Evolutionary conservation across 805 yeast species (phyloP), one percentile per base, ranked within the genome.

Genomic region (Saccharomycopsis fodiens): DNA sequence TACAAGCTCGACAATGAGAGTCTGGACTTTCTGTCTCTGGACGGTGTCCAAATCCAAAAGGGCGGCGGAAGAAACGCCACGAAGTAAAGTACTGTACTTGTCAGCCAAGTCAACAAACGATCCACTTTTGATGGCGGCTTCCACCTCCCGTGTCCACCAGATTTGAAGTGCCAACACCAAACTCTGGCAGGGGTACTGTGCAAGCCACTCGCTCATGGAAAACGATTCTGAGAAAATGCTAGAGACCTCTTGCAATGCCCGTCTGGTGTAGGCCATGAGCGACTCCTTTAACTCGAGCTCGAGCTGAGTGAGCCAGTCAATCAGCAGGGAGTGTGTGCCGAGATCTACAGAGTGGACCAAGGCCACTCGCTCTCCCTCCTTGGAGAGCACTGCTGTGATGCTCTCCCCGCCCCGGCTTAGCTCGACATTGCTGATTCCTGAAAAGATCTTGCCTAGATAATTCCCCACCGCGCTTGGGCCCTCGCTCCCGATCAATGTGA

Each of bases 401-500:
- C 54, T 46, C 3, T 83, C 70, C 0, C 54, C 30, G 0, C 61
- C 63, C 1, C 52, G 54, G 16, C 71, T 70, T 32, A 56, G 60
- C 0, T 60, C 54, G 2, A 85, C 52, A 2, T 65, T 56, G 0
- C 70, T 53, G 2, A 87, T 65, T 1, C 91, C 94, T 3, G 77
- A 60, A 58, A 84, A 88, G 80, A 88, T 73, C 55, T 84, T 85
- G 39, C 68, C 67, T 41, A 88, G 62, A 55, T 82, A 88, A 39
- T 68, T 71, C 15, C 79, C 78, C 3, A 81, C 66, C 4, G 68
- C 53, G 2, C 39, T 35, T 1, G 76, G 54, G 52, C 79, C 73
- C 3, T 58, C 63, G 42, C 80, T 73, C 2, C 97, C 96, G 30
- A 91, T 73, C 34, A 91, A 73, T 50, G 86, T 95, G 29, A 91